Base-by-base conservation (phyloP, 495 filamentous ascomycete genomes). In the Trichoderma parareesei region DNA sequence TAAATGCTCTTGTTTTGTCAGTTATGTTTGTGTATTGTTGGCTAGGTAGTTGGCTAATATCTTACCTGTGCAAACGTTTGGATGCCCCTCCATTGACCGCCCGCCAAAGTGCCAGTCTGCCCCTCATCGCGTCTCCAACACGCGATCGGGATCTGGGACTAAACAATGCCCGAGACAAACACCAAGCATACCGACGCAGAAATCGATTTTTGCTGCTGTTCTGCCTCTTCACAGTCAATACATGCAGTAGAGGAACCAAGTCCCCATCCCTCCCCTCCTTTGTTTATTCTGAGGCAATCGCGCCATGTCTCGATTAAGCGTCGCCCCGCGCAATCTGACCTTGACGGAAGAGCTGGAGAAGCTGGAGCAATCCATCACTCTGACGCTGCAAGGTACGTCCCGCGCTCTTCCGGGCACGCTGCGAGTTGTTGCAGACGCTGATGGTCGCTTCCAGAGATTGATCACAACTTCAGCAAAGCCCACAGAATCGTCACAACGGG, bases 301-400 rank as follows among this genome's bases (percentile, higher is more conserved):
- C 61, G 53, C 55, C 14, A 81, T 81, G 79, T 79, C 78, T 66
- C 75, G 73, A 64, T 68, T 74, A 2, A 69, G 78, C 16, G 5
- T 79, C 84, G 1, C 84, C 8, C 78, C 83, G 62, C 82, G 91
- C 53, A 88, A 84, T 33, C 79, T 97, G 63, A 88, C 90, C 5
- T 81, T 97, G 65, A 94, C 93, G 0, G 94, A 98, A 70, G 94
- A 98, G 78, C 81, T 98, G 27, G 94, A 98, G 79, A 97, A 90
- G 73, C 77, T 98, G 14, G 94, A 98, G 72, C 95, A 98, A 73
- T 92, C 89, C 43, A 98, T 98, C 71, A 98, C 94, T 14, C 82
- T 98, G 46, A 97, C 94, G 3, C 82, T 98, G 0, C 94, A 98
- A 87, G 92, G 92, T 90, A 74, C 68, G 76, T 62, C 60, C 37